Evolutionary conservation across 2,329 filamentous ascomycete genomes (phyloP).

Genomic region (Penicillium sp.): DNA sequence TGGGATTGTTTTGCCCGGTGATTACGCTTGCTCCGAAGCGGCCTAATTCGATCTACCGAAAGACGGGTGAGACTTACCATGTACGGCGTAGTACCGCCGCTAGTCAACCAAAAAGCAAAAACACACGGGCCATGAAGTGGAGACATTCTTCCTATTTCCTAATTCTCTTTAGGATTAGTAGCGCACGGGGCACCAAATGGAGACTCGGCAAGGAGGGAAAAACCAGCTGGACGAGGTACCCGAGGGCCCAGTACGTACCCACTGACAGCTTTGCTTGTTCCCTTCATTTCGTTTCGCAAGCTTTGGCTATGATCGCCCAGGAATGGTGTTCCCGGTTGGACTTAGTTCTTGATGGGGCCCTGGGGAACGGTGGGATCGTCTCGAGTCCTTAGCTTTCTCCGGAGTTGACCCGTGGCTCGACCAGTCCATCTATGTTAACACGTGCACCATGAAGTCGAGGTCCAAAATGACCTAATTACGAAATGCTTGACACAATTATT

Average conservation of each 20-base stretch:
- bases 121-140: constrained; percentile 20
- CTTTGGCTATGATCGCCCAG: not conserved
- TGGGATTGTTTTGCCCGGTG: not conserved
- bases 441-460: not conserved
- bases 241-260: constrained; percentile 1
- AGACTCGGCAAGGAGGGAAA: constrained; percentile 10
- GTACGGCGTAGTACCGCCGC: constrained; percentile 18
- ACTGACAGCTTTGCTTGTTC: constrained; percentile 5
- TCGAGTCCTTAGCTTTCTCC: constrained; percentile 1
- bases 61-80: constrained; percentile 23
- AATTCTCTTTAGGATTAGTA: not conserved
- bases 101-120: not conserved
- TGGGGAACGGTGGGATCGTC: constrained; percentile 5
- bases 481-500: not conserved
- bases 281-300: not conserved
- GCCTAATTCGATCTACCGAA: constrained; percentile 23
- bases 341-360: not conserved
- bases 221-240: constrained; percentile 6
- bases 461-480: not conserved
- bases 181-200: constrained; percentile 18
- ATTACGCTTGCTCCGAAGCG: not conserved
- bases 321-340: not conserved
- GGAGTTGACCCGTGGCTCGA: constrained; percentile 15
- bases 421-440: constrained; percentile 4
- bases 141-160: constrained; percentile 1